Evolutionary conservation across 2,329 filamentous ascomycete species (phyloP).

Genomic region (Clarireedia homoeocarpa): DNA sequence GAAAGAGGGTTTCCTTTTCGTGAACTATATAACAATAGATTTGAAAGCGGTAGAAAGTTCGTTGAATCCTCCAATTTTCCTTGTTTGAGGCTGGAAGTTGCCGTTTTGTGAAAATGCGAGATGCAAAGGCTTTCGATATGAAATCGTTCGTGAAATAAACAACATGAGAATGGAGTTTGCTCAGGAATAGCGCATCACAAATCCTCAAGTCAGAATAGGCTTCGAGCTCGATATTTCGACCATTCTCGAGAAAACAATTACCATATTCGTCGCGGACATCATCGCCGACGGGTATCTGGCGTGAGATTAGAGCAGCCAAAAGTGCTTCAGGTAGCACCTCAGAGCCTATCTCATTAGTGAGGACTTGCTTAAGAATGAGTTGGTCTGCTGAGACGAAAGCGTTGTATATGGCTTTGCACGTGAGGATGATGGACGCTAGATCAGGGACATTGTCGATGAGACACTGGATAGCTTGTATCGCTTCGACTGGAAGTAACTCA

Average conservation of each 20-base stretch:
- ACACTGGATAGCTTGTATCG: slow-evolving; percentile 2
- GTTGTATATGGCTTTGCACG: slow-evolving; percentile 2
- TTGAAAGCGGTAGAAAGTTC: slow-evolving; percentile 13
- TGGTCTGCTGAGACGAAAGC: slow-evolving; percentile 4
- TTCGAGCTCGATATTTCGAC: background rate
- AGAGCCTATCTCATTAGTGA: slow-evolving; percentile 4
- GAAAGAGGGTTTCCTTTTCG: background rate
- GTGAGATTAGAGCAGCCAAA: background rate
- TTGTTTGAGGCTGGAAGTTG: background rate
- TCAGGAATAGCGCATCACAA: background rate
- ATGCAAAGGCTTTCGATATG: background rate
- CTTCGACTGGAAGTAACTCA: slow-evolving; percentile 4
- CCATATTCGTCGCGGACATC: background rate
- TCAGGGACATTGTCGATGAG: background rate
- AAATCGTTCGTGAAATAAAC: slow-evolving; percentile 2
- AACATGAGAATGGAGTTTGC: slow-evolving; percentile 7
- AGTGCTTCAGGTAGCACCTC: slow-evolving; percentile 10
- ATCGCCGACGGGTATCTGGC: background rate
- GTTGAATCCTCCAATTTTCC: slow-evolving; percentile 1
- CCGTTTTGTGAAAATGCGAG: background rate
- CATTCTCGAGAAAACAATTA: background rate
- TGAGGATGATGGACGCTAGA: background rate
- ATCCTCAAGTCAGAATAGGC: background rate
- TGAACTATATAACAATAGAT: slow-evolving; percentile 8
- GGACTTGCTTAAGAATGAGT: slow-evolving; percentile 3